Percentiles rank a stretch among this genome's conserved stretches.
Evolutionary conservation across 331 rosid species (phyloP).

Genomic region (Phaseolus coccineus): DNA sequence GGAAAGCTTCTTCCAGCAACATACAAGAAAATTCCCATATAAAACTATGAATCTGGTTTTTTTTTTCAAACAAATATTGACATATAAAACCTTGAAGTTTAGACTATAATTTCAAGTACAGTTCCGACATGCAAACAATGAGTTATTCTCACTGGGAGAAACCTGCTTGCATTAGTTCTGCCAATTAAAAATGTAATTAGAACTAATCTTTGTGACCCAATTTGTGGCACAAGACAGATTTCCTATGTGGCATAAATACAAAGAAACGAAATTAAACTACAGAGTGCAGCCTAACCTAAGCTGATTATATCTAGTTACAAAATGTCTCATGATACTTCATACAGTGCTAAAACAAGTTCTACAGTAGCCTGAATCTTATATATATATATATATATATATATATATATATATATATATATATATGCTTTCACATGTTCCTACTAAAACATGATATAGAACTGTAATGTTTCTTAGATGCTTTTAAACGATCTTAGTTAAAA

Average conservation of each 20-base stretch:
- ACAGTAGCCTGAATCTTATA: neutral
- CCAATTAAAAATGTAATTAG: constrained; percentile 6
- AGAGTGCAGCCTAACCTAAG: neutral
- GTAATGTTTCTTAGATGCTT: neutral
- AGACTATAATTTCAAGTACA: neutral
- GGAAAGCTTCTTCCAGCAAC: constrained; percentile 1
- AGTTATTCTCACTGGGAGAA: neutral
- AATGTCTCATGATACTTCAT: neutral
- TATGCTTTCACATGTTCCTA: constrained; percentile 10
- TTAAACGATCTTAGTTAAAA: constrained; percentile 25
- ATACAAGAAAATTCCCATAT: neutral
- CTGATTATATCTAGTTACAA: neutral
- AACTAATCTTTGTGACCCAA: neutral
- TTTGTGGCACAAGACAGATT: neutral
- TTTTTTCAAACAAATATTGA: constrained; percentile 1
- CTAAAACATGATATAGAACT: constrained; percentile 12
- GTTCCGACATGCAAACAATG: neutral
- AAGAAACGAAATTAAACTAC: neutral
- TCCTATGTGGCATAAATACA: neutral
- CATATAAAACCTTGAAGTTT: neutral
- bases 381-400: neutral
- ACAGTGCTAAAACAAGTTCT: neutral
- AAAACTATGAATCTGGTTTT: neutral
- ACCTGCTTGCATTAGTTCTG: neutral
- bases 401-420: too few species aligned